Evolutionary conservation across 331 rosid species (phyloP).

Genomic region (Prunus yedoensis): DNA sequence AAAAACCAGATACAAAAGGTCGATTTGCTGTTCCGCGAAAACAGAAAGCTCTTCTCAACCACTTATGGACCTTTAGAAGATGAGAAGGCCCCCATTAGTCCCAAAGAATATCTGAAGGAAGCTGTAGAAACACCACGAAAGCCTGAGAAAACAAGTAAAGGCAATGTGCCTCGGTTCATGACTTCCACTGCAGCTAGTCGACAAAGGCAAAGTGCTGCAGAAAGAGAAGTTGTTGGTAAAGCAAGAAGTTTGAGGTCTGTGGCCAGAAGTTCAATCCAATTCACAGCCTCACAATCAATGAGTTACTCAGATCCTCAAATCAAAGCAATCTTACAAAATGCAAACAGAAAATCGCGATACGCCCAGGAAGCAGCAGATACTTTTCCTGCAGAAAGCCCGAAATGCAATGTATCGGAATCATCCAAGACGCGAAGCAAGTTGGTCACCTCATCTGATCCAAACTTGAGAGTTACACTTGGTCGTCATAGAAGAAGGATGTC

Average conservation of each 20-base stretch:
- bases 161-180: slow-evolving; percentile 82
- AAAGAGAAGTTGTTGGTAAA: slow-evolving; percentile 41
- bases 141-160: slow-evolving; percentile 24
- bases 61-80: slow-evolving; percentile 34
- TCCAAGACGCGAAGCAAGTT: slow-evolving; percentile 43
- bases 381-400: slow-evolving; percentile 48
- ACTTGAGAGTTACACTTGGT: slow-evolving; percentile 39
- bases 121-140: slow-evolving; percentile 40
- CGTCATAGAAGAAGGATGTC: slow-evolving; percentile 91
- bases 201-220: slow-evolving; percentile 62
- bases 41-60: slow-evolving; percentile 42
- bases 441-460: slow-evolving; percentile 65
- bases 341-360: slow-evolving; percentile 50
- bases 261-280: slow-evolving; percentile 61
- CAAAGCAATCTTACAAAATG: slow-evolving; percentile 48
- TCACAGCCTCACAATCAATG: slow-evolving; percentile 70
- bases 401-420: slow-evolving; percentile 45
- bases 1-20: slow-evolving; percentile 51
- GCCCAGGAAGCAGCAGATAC: slow-evolving; percentile 41
- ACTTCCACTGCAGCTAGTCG: slow-evolving; percentile 92
- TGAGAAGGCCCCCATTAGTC: slow-evolving; percentile 33
- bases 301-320: slow-evolving; percentile 62
- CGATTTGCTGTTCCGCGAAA: slow-evolving; percentile 47
- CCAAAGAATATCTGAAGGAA: slow-evolving; percentile 47
- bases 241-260: slow-evolving; percentile 45